Evolutionary conservation across 1,139 yeast genomes (phyloP).

Genomic region (Sugiyamaella paludigena): DNA sequence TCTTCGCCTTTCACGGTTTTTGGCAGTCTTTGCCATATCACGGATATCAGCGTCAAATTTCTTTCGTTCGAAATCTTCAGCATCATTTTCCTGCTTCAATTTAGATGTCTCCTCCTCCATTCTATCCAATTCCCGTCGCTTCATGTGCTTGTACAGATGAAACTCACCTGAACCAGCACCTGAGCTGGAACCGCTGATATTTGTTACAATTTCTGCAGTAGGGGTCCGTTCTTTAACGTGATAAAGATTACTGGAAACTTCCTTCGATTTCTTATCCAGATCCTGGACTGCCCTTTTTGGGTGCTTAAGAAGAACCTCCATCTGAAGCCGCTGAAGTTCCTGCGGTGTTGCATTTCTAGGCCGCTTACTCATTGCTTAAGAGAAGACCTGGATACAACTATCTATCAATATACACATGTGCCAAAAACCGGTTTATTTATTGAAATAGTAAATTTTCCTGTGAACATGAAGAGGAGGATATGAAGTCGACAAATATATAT

Average conservation of each 20-base stretch:
- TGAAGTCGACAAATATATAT: too few species aligned
- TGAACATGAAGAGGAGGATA: too few species aligned
- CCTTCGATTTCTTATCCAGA: neutral
- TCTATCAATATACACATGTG: too few species aligned
- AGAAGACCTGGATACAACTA: too few species aligned
- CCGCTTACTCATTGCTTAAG: neutral
- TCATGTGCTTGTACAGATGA: constrained; percentile 38
- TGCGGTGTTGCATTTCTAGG: constrained; percentile 7
- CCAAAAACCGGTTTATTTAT: too few species aligned
- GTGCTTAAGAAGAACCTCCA: constrained; percentile 25
- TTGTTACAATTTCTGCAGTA: neutral
- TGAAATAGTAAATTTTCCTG: too few species aligned
- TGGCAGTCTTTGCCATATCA: constrained; percentile 34
- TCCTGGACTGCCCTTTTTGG: constrained; percentile 22
- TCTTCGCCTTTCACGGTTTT: constrained; percentile 32
- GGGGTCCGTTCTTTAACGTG: neutral
- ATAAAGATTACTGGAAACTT: neutral
- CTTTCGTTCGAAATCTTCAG: constrained; percentile 30
- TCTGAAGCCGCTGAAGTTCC: constrained; percentile 30
- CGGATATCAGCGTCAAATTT: constrained; percentile 18
- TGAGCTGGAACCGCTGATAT: constrained; percentile 34
- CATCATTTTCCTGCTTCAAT: constrained; percentile 21
- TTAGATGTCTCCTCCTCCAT: constrained; percentile 28
- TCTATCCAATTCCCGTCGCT: constrained; percentile 36
- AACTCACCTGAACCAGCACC: constrained; percentile 44